Evolutionary conservation across 805 yeast species (phyloP), one percentile per base, ranked within the genome.

Genomic region (Lachancea meyersii): DNA sequence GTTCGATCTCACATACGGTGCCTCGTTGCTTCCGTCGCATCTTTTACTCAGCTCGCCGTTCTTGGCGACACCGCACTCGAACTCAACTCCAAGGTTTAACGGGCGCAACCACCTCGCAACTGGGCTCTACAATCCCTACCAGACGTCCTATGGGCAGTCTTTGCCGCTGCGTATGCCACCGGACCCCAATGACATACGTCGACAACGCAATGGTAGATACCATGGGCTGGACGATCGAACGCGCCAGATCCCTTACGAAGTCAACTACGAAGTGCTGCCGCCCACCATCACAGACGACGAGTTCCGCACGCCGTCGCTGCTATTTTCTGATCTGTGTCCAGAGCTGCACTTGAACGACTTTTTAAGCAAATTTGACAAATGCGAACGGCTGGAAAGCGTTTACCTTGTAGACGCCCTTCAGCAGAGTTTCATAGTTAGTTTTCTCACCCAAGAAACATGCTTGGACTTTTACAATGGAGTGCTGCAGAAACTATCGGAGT

Each of bases 381-480:
- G 57, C 54, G 86, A 84, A 3, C 83, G 86, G 1, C 69, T 82
- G 27, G 88, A 82, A 57, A 75, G 75, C 51, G 69, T 78, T 47
- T 69, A 71, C 42, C 55, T 75, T 44, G 46, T 55, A 16, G 28
- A 33, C 13, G 17, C 40, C 2, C 73, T 65, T 4, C 26, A 42
- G 18, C 37, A 42, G 26, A 37, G 41, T 13, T 47, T 57, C 27
- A 36, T 61, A 19, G 45, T 60, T 43, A 60, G 63, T 44, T 61
- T 60, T 27, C 38, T 65, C 17, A 60, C 67, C n/a, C 48, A 56
- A 20, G 61, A 61, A 21, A 52, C 64, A 6, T 65, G 70, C 45
- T 43, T 66, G 35, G 57, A 62, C 42, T 67, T 64, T 44, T 68
- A 65, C 51, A 67, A 68, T 44, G 61, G 56, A 31, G 50, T 68